Base-by-base conservation (phyloP, 31 red algal species). In the Bonnemaisonia californica region DNA sequence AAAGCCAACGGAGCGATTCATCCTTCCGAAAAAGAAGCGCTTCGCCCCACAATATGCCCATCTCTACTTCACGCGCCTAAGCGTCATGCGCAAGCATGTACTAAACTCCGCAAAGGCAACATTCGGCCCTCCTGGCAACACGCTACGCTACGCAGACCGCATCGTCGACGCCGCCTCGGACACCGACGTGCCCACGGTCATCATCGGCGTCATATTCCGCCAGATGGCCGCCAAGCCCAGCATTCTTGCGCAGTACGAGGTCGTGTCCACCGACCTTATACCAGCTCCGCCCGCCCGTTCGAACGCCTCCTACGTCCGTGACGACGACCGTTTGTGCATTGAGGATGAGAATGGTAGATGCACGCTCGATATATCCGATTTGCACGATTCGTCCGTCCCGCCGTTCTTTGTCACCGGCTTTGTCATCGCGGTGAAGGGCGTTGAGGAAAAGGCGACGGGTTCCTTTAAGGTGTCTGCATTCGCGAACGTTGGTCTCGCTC, bases 261-360 rank as follows among this genome's bases (percentile, higher is more conserved):
- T 85, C 19, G 67, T 79, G 8, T 74, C 76, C 9, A 80, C 80
- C 23, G 81, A 88, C 37, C 71, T 94, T 22, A 94, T 98, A n/a
- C 95, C 89, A 1, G 33, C 84, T 18, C 81, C 89, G 3, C 95
- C 95, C 11, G 48, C 54, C 22, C 58, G 81, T 41, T 32, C 72
- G 4, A 63, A 37, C 4, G 34, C 47, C 42, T 70, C 84, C 5
- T 94, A 91, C 54, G 74, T 74, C 27, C 67, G 81, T 5, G 82
- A 79, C 34, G 48, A 81, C 54, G 95, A 97, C 35, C 9, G 12
- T 12, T 73, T 98, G 4, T 82, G 83, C 66, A 30, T 98, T 11
- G 95, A 98, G 79, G 95, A 98, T 64, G 91, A 94, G 70, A 94
- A 84, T 31, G 95, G 91, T 2, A 60, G 95, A 62, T 94, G 86